Conservation (phyloP, 1,284 basidiomycete species). For the Rhodotorula sp. region DNA sequence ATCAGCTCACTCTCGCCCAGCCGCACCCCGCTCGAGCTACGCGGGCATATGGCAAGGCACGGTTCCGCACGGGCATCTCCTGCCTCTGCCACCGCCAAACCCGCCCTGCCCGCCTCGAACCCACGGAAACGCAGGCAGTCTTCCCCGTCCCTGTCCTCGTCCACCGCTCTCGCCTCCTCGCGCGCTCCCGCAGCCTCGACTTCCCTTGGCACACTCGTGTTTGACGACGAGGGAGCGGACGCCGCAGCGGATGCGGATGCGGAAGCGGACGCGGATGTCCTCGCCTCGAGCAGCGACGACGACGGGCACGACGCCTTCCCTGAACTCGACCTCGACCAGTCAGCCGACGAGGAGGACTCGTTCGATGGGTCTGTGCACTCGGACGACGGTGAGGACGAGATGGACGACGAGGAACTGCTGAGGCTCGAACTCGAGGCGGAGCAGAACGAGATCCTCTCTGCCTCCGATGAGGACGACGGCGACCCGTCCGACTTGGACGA, state of each 20-base stretch:
- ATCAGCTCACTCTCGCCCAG: too few relatives aligned
- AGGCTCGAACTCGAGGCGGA: slow-evolving; percentile 47
- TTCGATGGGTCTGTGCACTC: slow-evolving; percentile 54
- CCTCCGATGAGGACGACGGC: slow-evolving; percentile 42
- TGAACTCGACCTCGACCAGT: slow-evolving; percentile 52
- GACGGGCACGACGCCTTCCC: slow-evolving; percentile 51
- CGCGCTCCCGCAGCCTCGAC: not conserved
- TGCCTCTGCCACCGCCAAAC: not conserved
- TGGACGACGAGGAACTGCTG: slow-evolving; percentile 49
- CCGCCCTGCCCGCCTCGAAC: not conserved
- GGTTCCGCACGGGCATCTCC: too few relatives aligned
- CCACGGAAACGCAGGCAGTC: slow-evolving; percentile 29
- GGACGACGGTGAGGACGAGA: slow-evolving; percentile 45
- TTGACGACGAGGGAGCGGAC: slow-evolving; percentile 32
- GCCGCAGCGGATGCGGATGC: slow-evolving; percentile 8
- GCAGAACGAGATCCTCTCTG: slow-evolving; percentile 49
- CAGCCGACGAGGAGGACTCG: slow-evolving; percentile 53
- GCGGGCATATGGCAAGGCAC: too few relatives aligned
- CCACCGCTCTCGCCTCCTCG: not conserved
- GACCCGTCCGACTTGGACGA: slow-evolving; percentile 35
- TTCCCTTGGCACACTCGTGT: slow-evolving; percentile 27
- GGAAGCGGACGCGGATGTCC: slow-evolving; percentile 6
- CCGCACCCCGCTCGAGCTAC: too few relatives aligned
- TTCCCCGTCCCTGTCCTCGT: not conserved
- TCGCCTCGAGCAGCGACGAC: slow-evolving; percentile 7